Evolutionary conservation across 805 yeast genomes (phyloP).

Genomic region (Sugiyamaella mastotermitis): DNA sequence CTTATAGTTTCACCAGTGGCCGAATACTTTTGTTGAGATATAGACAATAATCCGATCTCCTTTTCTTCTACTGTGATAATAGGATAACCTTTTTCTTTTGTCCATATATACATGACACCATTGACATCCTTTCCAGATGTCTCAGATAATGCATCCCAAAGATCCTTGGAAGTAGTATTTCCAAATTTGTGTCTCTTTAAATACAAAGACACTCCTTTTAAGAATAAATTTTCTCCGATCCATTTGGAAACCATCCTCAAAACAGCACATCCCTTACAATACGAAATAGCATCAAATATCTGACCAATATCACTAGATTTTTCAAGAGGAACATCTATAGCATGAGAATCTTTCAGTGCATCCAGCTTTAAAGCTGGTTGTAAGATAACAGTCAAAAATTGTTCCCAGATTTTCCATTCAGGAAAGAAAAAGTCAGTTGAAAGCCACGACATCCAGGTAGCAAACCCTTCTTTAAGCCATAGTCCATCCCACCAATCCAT

Average conservation of each 20-base stretch:
- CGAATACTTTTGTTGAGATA: constrained; percentile 57
- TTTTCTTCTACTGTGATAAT: constrained; percentile 45
- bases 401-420: constrained; percentile 75
- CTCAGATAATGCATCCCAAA: constrained; percentile 62
- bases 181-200: constrained; percentile 56
- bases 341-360: constrained; percentile 66
- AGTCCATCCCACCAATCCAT: constrained; percentile 94
- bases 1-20: constrained; percentile 56
- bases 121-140: constrained; percentile 58
- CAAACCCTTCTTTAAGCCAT: constrained; percentile 88
- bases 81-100: constrained; percentile 68
- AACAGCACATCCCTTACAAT: constrained; percentile 73
- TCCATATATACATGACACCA: constrained; percentile 64
- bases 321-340: constrained; percentile 74
- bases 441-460: constrained; percentile 75
- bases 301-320: constrained; percentile 77
- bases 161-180: constrained; percentile 68
- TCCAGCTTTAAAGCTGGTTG: constrained; percentile 73
- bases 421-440: constrained; percentile 68
- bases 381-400: constrained; percentile 69
- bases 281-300: constrained; percentile 76
- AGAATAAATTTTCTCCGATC: constrained; percentile 61
- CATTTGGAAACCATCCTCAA: constrained; percentile 70
- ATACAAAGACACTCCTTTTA: constrained; percentile 68
- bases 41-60: constrained; percentile 30